A percentile compares a stretch with the other conserved stretches of the same genome.
These are phyloP conservation scores for Cladorrhinum sp. DNA, from an alignment of 2,329 filamentous ascomycete species.

Conservation along the genomic window DNA sequence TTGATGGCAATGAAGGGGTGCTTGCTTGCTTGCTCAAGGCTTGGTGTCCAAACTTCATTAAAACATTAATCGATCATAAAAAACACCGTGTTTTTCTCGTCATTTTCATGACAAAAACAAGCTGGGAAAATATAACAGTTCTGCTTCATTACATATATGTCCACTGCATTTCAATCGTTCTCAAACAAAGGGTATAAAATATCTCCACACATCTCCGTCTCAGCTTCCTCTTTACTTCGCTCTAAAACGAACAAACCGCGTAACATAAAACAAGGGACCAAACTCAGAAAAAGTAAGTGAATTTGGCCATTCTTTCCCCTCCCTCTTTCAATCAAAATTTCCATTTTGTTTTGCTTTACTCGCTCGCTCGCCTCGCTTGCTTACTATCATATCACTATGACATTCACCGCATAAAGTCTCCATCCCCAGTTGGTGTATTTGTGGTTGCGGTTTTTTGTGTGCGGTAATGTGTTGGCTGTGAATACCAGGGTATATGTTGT, in stretches of 20 bases:
- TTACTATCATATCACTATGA: background rate
- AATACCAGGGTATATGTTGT: background rate
- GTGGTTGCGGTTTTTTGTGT: background rate
- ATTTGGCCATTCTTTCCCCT: background rate
- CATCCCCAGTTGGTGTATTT: background rate
- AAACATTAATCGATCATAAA: background rate
- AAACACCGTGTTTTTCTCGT: background rate
- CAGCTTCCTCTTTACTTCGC: background rate
- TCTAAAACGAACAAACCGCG: background rate
- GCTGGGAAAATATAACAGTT: slow-evolving; percentile 5
- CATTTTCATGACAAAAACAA: background rate
- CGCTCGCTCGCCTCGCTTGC: background rate
- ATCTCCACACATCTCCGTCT: background rate
- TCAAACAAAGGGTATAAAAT: background rate
- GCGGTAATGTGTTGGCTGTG: background rate
- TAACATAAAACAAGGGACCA: background rate
- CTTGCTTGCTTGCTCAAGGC: too few relatives aligned
- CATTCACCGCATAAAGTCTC: background rate
- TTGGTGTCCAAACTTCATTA: background rate
- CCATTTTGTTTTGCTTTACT: background rate
- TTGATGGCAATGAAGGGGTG: too few relatives aligned
- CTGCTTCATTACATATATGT: slow-evolving; percentile 4
- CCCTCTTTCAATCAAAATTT: background rate
- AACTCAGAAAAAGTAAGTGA: background rate
- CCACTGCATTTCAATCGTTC: background rate